A percentile compares a stretch with the other conserved stretches of the same genome.
These are phyloP conservation scores for Phytophthora ohioensis DNA, from an alignment of 352 stramenopile genomes.

Conservation along the genomic window DNA sequence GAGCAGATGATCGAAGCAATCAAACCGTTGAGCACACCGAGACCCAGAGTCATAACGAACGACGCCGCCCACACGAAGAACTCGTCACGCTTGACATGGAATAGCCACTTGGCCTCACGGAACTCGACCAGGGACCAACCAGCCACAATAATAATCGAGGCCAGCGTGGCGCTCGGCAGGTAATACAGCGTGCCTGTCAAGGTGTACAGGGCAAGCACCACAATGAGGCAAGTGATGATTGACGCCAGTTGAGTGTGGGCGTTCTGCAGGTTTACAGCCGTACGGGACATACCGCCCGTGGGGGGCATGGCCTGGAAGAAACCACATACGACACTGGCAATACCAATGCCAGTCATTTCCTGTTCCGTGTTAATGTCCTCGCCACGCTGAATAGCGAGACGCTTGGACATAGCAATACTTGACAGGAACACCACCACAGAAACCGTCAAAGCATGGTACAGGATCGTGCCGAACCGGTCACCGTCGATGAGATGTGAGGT, in stretches of 20 bases:
- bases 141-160: slow-evolving; percentile 35
- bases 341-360: slow-evolving; percentile 26
- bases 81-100: slow-evolving; percentile 26
- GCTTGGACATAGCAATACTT: slow-evolving; percentile 35
- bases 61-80: slow-evolving; percentile 31
- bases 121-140: slow-evolving; percentile 28
- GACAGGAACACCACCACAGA: slow-evolving; percentile 31
- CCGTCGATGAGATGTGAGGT: slow-evolving; percentile 20
- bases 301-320: slow-evolving; percentile 33
- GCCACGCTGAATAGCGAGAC: slow-evolving; percentile 25
- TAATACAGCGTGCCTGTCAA: slow-evolving; percentile 24
- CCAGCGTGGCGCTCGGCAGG: slow-evolving; percentile 23
- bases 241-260: slow-evolving; percentile 23
- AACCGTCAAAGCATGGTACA: slow-evolving; percentile 22
- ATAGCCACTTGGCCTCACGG: slow-evolving; percentile 31
- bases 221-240: slow-evolving; percentile 23
- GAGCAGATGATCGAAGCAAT: slow-evolving; percentile 29
- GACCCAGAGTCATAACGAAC: slow-evolving; percentile 16
- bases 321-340: slow-evolving; percentile 20
- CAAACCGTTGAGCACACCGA: slow-evolving; percentile 28
- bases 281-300: slow-evolving; percentile 28
- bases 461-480: slow-evolving; percentile 30
- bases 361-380: slow-evolving; percentile 31
- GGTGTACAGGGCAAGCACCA: slow-evolving; percentile 25
- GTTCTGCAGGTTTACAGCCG: slow-evolving; percentile 30